Conservation (phyloP, 1,284 basidiomycete species). For the Moesziomyces antarcticus region DNA sequence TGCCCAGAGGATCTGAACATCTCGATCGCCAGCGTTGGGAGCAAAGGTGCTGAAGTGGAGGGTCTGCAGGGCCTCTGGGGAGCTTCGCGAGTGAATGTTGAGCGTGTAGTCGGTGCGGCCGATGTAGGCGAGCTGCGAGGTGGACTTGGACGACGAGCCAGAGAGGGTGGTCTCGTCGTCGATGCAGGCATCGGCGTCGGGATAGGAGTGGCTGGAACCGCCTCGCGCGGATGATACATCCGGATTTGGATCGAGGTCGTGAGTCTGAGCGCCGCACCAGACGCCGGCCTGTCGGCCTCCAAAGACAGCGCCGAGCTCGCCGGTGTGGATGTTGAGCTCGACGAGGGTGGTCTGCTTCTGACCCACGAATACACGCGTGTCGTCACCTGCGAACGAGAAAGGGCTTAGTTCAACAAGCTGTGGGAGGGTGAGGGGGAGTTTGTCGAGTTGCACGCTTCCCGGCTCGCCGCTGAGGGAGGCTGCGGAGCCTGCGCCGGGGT, state of each 20-base stretch:
- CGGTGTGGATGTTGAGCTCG: conserved; percentile 83
- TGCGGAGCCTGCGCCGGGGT: conserved; percentile 6
- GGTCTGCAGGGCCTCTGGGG: conserved; percentile 58
- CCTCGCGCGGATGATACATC: neutral
- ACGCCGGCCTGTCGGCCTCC: conserved; percentile 68
- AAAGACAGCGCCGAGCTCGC: conserved; percentile 80
- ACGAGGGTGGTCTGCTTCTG: conserved; percentile 84
- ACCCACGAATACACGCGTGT: conserved; percentile 82
- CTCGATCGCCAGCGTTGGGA: conserved; percentile 63
- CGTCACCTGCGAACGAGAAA: conserved; percentile 78
- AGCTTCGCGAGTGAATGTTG: conserved; percentile 59
- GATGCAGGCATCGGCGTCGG: conserved; percentile 38
- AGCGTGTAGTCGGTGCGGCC: conserved; percentile 66
- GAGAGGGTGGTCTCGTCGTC: conserved; percentile 42
- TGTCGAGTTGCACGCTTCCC: conserved; percentile 71
- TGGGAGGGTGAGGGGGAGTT: conserved; percentile 83
- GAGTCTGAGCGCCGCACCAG: conserved; percentile 41
- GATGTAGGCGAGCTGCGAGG: conserved; percentile 52
- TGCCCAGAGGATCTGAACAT: conserved; percentile 58
- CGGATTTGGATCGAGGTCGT: conserved; percentile 16
- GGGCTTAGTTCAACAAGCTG: conserved; percentile 88
- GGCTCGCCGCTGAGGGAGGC: conserved; percentile 19
- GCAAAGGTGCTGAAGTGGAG: conserved; percentile 63
- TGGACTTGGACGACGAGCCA: conserved; percentile 37
- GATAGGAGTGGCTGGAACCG: neutral